These are phyloP conservation scores for Colletotrichum melonis DNA, from an alignment of 2,329 filamentous ascomycete genomes.

Conservation along the genomic window DNA sequence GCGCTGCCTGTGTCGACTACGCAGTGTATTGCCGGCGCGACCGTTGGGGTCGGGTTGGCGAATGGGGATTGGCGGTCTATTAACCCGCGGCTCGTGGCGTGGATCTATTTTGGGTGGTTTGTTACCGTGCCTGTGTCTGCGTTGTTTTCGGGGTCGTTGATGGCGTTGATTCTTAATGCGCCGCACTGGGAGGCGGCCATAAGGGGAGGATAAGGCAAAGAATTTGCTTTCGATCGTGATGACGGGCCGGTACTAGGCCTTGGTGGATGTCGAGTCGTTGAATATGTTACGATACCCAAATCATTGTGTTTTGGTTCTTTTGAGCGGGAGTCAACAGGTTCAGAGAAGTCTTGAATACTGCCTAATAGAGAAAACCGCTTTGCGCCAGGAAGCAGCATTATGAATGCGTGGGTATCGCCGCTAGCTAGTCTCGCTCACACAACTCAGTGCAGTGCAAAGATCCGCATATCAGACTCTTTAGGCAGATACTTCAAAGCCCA, in stretches of 20 bases:
- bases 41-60: conserved; percentile 62
- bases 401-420: no score
- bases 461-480: background rate
- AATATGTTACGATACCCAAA: background rate
- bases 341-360: background rate
- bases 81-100: conserved; percentile 59
- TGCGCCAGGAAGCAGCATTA: no score
- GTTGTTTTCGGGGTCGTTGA: conserved; percentile 61
- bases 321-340: background rate
- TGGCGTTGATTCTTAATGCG: conserved; percentile 66
- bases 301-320: background rate
- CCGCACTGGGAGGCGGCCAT: conserved; percentile 48
- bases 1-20: conserved; percentile 60
- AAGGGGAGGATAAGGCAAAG: no score
- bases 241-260: background rate
- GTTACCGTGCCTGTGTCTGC: conserved; percentile 63
- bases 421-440: background rate
- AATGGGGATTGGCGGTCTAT: conserved; percentile 61
- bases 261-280: no score
- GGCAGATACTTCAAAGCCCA: conserved; percentile 1
- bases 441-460: conserved; percentile 17
- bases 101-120: conserved; percentile 62
- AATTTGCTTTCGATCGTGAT: no score
- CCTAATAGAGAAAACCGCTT: no score
- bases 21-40: conserved; percentile 64